Evolutionary conservation across 768 basidiomycete species (phyloP), one percentile per base, ranked within the genome.

Genomic region (Termitomyces sp.): DNA sequence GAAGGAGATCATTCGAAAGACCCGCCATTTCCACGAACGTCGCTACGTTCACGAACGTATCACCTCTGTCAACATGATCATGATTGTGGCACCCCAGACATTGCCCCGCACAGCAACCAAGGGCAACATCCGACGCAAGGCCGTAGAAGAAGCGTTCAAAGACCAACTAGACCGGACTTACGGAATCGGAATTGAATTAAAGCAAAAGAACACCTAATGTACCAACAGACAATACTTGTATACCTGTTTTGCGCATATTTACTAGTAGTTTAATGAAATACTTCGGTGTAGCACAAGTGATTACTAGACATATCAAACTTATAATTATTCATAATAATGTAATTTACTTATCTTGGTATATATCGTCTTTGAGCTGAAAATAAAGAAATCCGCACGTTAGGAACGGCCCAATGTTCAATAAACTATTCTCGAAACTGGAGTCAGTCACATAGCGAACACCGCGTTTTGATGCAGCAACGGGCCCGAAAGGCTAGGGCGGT

Each of bases 11-110:
- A 79, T 91, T 61, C 83, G 87, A 32, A 85, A 86, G 67, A 91
- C 83, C 13, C 80, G 86, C 13, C 81, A 81, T 33, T 92, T 91
- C 79, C 88, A 92, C 69, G 80, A 79, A 11, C 79, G 89, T 58
- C 80, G 89, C 59, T 92, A 92, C 70, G 72, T 90, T 46, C 90
- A 92, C 73, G 90, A 92, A 70, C 86, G 89, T 32, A 86, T 92
- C 74, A 80, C 78, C 6, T 84, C 81, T 8, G 65, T 80, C 3
- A 78, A 85, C 51, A 81, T 89, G 80, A 81, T 91, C 62, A 73
- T 90, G 61, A 73, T 91, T 45, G 88, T 90, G 22, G 78, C 83
- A 24, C 75, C 77, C 55, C 79, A 80, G 28, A 83, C 87, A 1
- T 80, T 91, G 52, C 89, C 90, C 45, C 79, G 90, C 64, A 92